Evolutionary conservation across 2,329 filamentous ascomycete genomes (phyloP), one percentile per base, ranked within the genome.

Genomic region (Cladosporium sp.): DNA sequence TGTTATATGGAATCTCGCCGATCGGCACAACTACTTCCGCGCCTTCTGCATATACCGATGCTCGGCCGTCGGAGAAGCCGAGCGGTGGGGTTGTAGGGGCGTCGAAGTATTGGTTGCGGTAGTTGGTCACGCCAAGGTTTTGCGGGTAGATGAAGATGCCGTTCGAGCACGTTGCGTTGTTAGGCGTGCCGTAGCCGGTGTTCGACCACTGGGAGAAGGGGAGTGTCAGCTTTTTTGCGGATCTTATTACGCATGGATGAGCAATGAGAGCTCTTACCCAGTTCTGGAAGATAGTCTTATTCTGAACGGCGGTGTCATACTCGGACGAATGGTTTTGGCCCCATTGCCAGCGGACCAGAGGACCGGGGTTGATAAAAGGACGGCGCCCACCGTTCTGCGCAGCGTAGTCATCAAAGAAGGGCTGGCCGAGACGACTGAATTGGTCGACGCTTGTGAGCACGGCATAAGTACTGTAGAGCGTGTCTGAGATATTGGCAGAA

Each of bases 11-110:
- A 4, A 74, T 68, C 58, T 75, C 70, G 1, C 73, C 72, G 46
- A 75, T 70, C 10, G 72, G 72, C 13, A 75, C 61, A 1, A 68
- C 73, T 46, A 70, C 70, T 52, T 74, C 69, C 33, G 34, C 10
- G n/a, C 10, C n/a, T 35, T 35, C 34, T n/a, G 10, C 34, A 4
- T 11, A n/a, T n/a, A 35, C 34, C 5, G 34, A 35, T 11, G n/a
- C n/a, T 4, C 34, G 34, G 6, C 34, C n/a, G 34, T 11, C 10
- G 10, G 34, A 11, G 34, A 35, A 35, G 10, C 10, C 34, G 4
- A n/a, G 10, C 34, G 34, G 34, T 11, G 34, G 34, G n/a, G 34
- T 35, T 11, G n/a, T n/a, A 11, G 10, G 10, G 2, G 34, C 34
- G 22, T 28, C 22, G 34, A 35, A n/a, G 34, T 35, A 35, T 11